These are phyloP conservation scores for Talaromyces verruculosus DNA, from an alignment of 2,329 filamentous ascomycete species.

Conservation along the genomic window DNA sequence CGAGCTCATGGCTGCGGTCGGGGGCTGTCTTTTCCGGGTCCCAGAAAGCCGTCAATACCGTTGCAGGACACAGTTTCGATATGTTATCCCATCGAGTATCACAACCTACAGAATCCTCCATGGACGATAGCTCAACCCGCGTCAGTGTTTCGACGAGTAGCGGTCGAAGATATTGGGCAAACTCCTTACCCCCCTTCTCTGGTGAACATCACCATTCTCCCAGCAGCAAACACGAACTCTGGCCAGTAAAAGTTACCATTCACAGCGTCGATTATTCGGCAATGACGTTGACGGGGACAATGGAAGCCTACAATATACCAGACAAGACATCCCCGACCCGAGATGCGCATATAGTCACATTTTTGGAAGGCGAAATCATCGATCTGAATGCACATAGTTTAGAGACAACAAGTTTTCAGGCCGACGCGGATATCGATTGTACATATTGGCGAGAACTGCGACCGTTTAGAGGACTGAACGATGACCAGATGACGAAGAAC, in stretches of 20 bases:
- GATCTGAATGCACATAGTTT: conserved; percentile 57
- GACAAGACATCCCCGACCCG: conserved; percentile 47
- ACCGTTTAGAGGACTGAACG: conserved; percentile 48
- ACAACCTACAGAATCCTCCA: conserved; percentile 34
- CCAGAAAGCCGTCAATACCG: conserved; percentile 55
- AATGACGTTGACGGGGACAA: conserved; percentile 66
- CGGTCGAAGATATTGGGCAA: conserved; percentile 39
- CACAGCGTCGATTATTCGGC: conserved; percentile 60
- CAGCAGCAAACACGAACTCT: conserved; percentile 54
- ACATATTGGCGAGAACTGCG: conserved; percentile 52
- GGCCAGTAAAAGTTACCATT: conserved; percentile 67
- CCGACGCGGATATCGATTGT: conserved; percentile 48
- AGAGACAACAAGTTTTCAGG: conserved; percentile 50
- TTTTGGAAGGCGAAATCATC: conserved; percentile 68
- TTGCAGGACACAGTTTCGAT: conserved; percentile 22
- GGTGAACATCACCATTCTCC: conserved; percentile 11
- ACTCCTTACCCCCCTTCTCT: conserved; percentile 21
- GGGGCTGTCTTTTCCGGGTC: conserved; percentile 62
- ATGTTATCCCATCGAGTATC: conserved; percentile 30
- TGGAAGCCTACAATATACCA: conserved; percentile 69
- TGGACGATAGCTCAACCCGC: conserved; percentile 34
- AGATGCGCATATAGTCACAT: conserved; percentile 60
- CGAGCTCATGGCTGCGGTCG: conserved; percentile 62
- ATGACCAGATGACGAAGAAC: conserved; percentile 46
- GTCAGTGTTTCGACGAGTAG: conserved; percentile 40